Evolutionary conservation across 768 basidiomycete genomes (phyloP), one percentile per base, ranked within the genome.

Genomic region (Hygrophorus pudorinus): DNA sequence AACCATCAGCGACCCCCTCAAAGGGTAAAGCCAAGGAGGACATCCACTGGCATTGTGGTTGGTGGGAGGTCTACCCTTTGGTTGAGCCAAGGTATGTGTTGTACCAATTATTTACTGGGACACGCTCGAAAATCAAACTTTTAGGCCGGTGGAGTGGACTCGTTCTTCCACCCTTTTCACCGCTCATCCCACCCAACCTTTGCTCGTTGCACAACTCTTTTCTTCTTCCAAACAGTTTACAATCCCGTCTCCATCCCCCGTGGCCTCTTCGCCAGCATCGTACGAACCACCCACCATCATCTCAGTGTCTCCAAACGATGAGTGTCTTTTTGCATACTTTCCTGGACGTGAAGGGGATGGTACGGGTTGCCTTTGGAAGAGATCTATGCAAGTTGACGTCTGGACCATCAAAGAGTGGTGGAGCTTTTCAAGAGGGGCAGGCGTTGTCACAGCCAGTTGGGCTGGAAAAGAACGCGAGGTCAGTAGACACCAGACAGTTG

Each of bases 311-410:
- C 70, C 80, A 2, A 63, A 64, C 21, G 76, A 79, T 48, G 66
- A 71, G 38, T 81, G 73, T 76, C 56, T 88, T 4, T 86, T 85
- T 53, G 84, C 83, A 1, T 88, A 79, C 55, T 87, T 82, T 55
- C 82, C 84, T 9, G 68, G 78, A 32, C 63, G 64, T 24, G 71
- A 69, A 6, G 57, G 62, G 1, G 76, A 78, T 47, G 81, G 83
- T 9, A 59, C 74, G 34, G 76, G 71, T 10, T 83, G 84, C 54
- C 51, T 86, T 12, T 88, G 85, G 82, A 67, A 65, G 38, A 71
- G 73, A 27, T 78, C 71, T 2, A 46, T 63, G 9, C 76, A 77
- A 48, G 60, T 82, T 24, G 81, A 88, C 51, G 66, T 54, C 21
- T 88, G 86, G 81, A 58, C 43, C 3, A 60, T 81, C 21, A 68